Evolutionary conservation across 208 protist genomes (phyloP).

Genomic region (Ichthyophonus hoferi): DNA sequence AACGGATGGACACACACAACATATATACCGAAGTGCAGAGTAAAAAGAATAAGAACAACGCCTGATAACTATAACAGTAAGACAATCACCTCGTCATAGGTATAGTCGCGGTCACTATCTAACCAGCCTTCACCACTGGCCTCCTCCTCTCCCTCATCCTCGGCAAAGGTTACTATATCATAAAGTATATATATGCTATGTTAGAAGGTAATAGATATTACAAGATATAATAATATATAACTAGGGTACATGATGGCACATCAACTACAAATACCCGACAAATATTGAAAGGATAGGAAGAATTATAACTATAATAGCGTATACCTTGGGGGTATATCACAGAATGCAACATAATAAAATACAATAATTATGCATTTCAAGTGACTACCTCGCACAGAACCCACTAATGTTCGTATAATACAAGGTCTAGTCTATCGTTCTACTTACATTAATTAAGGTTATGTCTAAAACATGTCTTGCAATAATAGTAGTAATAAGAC

Average conservation of each 20-base stretch:
- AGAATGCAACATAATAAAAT: background rate
- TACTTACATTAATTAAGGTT: too few species aligned
- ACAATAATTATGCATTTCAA: background rate
- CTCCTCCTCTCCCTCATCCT: conserved; percentile 3
- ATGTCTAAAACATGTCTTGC: too few species aligned
- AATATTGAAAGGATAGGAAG: background rate
- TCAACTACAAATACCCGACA: background rate
- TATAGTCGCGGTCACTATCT: conserved; percentile 22
- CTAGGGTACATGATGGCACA: background rate
- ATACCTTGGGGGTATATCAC: background rate
- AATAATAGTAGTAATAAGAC: too few species aligned
- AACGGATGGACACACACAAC: too few species aligned
- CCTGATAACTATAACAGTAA: too few species aligned
- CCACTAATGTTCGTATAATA: too few species aligned
- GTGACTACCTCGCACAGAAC: too few species aligned
- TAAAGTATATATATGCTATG: background rate
- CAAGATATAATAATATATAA: background rate
- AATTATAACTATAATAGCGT: background rate
- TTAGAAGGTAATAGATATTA: background rate
- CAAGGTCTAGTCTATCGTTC: too few species aligned
- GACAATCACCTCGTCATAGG: conserved; percentile 22
- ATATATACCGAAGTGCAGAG: too few species aligned
- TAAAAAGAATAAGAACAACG: too few species aligned
- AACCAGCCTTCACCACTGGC: background rate
- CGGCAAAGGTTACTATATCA: background rate